Evolutionary conservation across 106 monocot species (phyloP).

Genomic region (Acorus gramineus): DNA sequence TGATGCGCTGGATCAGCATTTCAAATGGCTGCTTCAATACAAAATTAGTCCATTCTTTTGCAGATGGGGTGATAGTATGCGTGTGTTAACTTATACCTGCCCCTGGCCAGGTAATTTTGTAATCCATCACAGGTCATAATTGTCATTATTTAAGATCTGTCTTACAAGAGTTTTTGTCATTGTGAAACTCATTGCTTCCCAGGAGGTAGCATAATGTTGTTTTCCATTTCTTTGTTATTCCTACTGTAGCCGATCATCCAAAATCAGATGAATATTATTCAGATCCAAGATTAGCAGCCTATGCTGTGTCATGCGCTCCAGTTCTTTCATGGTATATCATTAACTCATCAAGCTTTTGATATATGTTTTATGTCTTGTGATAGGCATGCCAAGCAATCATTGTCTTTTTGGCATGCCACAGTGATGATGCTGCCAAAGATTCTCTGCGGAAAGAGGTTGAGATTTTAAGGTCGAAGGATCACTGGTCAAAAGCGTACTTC

Average conservation of each 20-base stretch:
- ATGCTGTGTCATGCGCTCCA: slow-evolving; percentile 92
- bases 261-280: slow-evolving; percentile 90
- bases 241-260: slow-evolving; percentile 77
- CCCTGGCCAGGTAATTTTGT: slow-evolving; percentile 81
- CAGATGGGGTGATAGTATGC: slow-evolving; percentile 97
- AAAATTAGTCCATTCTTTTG: slow-evolving; percentile 96
- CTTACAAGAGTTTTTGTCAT: no score
- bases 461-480: slow-evolving; percentile 65
- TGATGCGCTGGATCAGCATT: slow-evolving; percentile 70
- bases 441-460: slow-evolving; percentile 76
- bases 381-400: slow-evolving; percentile 6
- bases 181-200: no score
- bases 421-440: slow-evolving; percentile 66
- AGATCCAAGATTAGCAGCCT: slow-evolving; percentile 89
- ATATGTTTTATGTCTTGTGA: background rate
- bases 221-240: slow-evolving; percentile 5
- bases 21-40: slow-evolving; percentile 92
- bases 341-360: background rate
- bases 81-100: slow-evolving; percentile 87
- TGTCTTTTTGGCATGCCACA: slow-evolving; percentile 25
- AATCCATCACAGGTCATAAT: no score
- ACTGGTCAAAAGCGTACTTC: slow-evolving; percentile 98
- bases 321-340: slow-evolving; percentile 58
- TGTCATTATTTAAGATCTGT: no score
- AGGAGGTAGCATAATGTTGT: no score